Conservation (phyloP, 306 rosid genomes). For the Cucurbita moschata region DNA sequence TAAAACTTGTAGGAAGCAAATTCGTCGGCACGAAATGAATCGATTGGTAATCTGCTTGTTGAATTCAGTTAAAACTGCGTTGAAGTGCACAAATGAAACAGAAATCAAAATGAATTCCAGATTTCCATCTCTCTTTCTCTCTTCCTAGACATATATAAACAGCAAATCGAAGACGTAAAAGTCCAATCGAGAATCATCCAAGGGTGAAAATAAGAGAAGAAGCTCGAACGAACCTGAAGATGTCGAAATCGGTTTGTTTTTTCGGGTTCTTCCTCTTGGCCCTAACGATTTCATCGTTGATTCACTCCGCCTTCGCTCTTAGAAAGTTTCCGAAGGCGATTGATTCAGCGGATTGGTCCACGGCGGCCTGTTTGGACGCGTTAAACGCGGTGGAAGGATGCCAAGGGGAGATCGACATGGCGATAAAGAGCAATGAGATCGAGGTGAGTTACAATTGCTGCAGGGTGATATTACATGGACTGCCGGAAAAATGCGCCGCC, state of each 20-base stretch:
- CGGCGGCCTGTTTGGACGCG: neutral
- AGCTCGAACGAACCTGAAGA: neutral
- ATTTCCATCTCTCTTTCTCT: neutral
- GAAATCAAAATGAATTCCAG: neutral
- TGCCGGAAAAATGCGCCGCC: neutral
- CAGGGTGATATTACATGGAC: neutral
- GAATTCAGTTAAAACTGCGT: neutral
- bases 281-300: neutral
- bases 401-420: neutral
- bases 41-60: neutral
- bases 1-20: neutral
- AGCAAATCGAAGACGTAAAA: neutral
- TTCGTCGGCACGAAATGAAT: neutral
- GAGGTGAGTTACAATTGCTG: slow-evolving; percentile 5
- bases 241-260: neutral
- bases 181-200: neutral
- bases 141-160: neutral
- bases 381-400: neutral
- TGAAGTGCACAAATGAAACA: no score
- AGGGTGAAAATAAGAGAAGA: neutral
- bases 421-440: neutral
- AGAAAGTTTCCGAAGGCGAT: neutral
- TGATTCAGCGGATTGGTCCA: neutral
- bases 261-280: neutral
- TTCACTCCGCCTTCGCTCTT: neutral